Conservation (phyloP, 306 rosid genomes). For the Arachis stenosperma region DNA sequence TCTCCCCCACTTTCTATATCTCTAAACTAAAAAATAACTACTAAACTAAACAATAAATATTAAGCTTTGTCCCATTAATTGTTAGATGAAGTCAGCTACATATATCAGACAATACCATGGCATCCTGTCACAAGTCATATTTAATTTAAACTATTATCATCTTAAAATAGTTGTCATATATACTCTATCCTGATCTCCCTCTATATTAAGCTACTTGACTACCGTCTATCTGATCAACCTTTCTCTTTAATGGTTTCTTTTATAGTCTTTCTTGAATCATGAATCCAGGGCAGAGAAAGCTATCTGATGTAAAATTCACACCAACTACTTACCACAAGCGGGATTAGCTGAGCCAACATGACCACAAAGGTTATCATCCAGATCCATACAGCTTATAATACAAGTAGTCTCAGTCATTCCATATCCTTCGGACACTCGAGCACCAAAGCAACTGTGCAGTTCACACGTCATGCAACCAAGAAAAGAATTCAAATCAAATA, state of each 20-base stretch:
- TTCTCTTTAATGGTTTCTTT: not conserved
- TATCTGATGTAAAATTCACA: conserved; percentile 29
- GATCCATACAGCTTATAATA: conserved; percentile 73
- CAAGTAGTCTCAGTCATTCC: conserved; percentile 99
- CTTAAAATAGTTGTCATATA: no score
- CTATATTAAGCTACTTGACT: no score
- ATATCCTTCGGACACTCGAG: conserved; percentile 84
- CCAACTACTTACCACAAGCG: conserved; percentile 84
- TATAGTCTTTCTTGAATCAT: conserved; percentile 2
- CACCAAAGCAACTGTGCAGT: conserved; percentile 82
- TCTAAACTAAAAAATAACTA: no score
- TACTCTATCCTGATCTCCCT: no score
- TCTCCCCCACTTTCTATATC: not conserved
- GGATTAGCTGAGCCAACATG: conserved; percentile 96
- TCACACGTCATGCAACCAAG: conserved; percentile 37
- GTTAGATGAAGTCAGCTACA: no score
- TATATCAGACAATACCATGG: no score
- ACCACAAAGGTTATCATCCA: conserved; percentile 66
- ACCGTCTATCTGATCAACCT: no score
- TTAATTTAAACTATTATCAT: no score
- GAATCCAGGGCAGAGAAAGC: conserved; percentile 22
- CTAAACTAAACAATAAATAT: no score
- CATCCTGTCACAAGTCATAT: no score
- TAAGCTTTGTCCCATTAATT: no score
- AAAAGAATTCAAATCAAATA: conserved; percentile 1